Base-by-base conservation (phyloP, 306 rosid species). In the Argentina anserina region DNA sequence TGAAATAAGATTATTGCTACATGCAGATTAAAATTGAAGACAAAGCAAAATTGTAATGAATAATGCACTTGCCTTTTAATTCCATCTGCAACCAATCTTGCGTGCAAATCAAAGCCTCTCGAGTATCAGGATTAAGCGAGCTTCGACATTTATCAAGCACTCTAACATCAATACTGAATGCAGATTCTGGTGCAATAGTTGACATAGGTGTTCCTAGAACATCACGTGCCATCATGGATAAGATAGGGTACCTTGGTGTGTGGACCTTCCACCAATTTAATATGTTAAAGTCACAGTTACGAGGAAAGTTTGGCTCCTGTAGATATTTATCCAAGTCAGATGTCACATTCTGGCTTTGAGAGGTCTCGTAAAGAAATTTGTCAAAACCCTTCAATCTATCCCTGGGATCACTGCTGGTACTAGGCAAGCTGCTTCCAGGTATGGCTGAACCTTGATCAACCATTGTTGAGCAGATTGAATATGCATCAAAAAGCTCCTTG, bases 221-320 rank as follows among this genome's bases (percentile, higher is more conserved):
- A 72, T 95, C 97, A 12, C 96, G 93, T 7, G 97, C 99, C 97
- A 91, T 90, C 97, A 88, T 94, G 23, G 97, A 94, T 90, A 94
- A 78, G 60, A 94, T 90, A 6, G 99, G 97, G 79, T 94, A 94
- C 85, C 97, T 89, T 17, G 97, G 99, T n/a, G 84, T 88, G 87
- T 95, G 97, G 67, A 95, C 97, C 80, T 86, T 90, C 97, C 97
- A 95, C 99, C 99, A 90, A 76, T 95, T 95, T 75, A 95, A 76
- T 68, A 95, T 78, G 83, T 87, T 86, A 75, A 95, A 95, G 75
- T 95, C 93, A 60, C 93, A 80, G 76, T 82, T 86, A 14, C 97
- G 93, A 15, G 99, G 97, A 81, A 95, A 91, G 43, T 91, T 89
- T 0, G 97, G 97, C 81, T 95, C 99, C 84, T 91, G 96, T 70